These are phyloP conservation scores for Stephania yunnanensis DNA, from an alignment of 164 flowering plant species.

Conservation along the genomic window DNA sequence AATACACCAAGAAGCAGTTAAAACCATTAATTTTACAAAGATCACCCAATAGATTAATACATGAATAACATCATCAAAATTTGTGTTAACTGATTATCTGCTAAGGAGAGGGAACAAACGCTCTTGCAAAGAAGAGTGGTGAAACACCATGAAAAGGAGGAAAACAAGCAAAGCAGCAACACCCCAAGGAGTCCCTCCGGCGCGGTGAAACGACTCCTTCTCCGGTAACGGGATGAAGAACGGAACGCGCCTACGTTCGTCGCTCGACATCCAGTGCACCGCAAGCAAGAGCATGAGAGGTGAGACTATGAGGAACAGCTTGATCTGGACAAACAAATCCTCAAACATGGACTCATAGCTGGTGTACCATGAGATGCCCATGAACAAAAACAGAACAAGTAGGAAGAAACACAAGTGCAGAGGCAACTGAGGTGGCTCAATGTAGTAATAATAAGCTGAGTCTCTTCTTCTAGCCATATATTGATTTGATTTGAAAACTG, in stretches of 20 bases:
- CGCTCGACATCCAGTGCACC: slow-evolving; percentile 57
- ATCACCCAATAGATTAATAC: background rate
- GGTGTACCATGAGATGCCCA: slow-evolving; percentile 56
- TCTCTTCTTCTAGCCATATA: slow-evolving; percentile 16
- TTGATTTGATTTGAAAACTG: background rate
- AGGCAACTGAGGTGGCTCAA: slow-evolving; percentile 31
- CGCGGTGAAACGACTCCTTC: slow-evolving; percentile 64
- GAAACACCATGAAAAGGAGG: slow-evolving; percentile 74
- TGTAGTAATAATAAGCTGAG: slow-evolving; percentile 9
- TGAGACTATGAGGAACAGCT: slow-evolving; percentile 47
- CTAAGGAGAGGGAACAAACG: slow-evolving; percentile 76
- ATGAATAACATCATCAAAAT: background rate
- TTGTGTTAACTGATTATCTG: slow-evolving; percentile 10
- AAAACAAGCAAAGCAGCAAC: slow-evolving; percentile 63
- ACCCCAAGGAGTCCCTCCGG: slow-evolving; percentile 93
- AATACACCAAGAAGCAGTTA: background rate
- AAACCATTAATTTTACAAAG: background rate
- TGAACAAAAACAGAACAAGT: slow-evolving; percentile 34
- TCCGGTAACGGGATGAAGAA: slow-evolving; percentile 49
- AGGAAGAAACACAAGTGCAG: slow-evolving; percentile 61
- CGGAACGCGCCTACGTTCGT: slow-evolving; percentile 25
- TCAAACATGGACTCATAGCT: slow-evolving; percentile 57
- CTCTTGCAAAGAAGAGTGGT: slow-evolving; percentile 67
- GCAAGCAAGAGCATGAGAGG: slow-evolving; percentile 56
- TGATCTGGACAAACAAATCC: slow-evolving; percentile 43